Percentiles rank a stretch among this genome's conserved stretches.
These are phyloP conservation scores for Wickerhamiella pararugosa DNA, from an alignment of 1,139 yeast genomes.

Conservation along the genomic window DNA sequence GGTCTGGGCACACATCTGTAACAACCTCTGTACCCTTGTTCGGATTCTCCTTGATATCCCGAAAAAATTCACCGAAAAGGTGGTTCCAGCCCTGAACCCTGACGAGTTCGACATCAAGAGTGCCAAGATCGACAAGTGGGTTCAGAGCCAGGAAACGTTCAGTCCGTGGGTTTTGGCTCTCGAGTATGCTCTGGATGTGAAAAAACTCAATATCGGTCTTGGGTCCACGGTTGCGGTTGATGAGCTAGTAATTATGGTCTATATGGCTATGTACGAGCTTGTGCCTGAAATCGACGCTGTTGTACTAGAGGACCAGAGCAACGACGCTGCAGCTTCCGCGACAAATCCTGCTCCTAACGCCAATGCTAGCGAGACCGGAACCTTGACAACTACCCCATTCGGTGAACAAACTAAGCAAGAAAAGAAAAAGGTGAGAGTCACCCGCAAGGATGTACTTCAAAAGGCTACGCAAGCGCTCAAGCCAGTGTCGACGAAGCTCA, in stretches of 20 bases:
- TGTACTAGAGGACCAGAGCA: slow-evolving; percentile 10
- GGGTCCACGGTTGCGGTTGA: slow-evolving; percentile 70
- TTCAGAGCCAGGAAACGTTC: neutral
- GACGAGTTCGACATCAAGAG: slow-evolving; percentile 28
- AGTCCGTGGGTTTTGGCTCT: slow-evolving; percentile 21
- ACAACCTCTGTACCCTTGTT: slow-evolving; percentile 37
- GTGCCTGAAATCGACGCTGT: neutral
- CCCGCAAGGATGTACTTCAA: slow-evolving; percentile 26
- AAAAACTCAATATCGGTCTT: slow-evolving; percentile 64
- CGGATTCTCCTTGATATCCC: slow-evolving; percentile 34
- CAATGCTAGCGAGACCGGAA: neutral
- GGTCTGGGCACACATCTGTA: slow-evolving; percentile 47
- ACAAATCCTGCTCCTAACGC: neutral
- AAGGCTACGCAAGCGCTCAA: slow-evolving; percentile 24
- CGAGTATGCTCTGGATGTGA: slow-evolving; percentile 44
- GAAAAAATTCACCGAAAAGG: slow-evolving; percentile 38
- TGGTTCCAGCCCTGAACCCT: slow-evolving; percentile 34
- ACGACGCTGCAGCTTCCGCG: neutral
- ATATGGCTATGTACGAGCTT: slow-evolving; percentile 32
- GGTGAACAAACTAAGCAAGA: neutral
- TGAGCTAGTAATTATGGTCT: slow-evolving; percentile 54
- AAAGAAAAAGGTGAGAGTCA: slow-evolving; percentile 18
- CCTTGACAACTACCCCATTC: slow-evolving; percentile 11
- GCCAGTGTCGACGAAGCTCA: slow-evolving; percentile 16
- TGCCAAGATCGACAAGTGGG: slow-evolving; percentile 5